Base-by-base conservation (phyloP, 306 rosid species). In the Pyrus bretschneideri region DNA sequence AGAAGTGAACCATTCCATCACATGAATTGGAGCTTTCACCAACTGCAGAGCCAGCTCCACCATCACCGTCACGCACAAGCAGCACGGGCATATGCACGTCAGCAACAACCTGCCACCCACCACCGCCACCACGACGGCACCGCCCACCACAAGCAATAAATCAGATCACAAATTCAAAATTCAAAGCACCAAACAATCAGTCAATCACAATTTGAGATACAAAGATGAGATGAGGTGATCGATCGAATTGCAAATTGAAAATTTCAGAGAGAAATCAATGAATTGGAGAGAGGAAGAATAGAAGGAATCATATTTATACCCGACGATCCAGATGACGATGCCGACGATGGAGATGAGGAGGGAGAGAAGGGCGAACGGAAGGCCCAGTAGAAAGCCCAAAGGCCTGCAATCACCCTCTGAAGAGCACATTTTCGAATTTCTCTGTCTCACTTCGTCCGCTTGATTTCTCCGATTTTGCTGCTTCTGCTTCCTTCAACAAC, bases 371-470 rank as follows among this genome's bases (percentile, higher is more conserved):
- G 98, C 97, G 67, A 93, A 91, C 76, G 98, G 96, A 61, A 93
- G 93, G 77, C 98, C 97, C 75, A 93, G 78, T 9, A 93, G 88
- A 79, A 93, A 93, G 15, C 98, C 98, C 68, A 93, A 74, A 21
- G 98, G 98, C 83, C 97, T 86, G 87, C 98, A 93, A 13, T 93
- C 93, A 29, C 98, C 96, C 8, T 93, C 87, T n/a, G 82, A 76
- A 46, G 80, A 70, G 52, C 97, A 91, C 98, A 91, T 93, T 51
- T 9, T 40, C 11, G 44, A 40, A 2, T 9, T 40, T 40, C 57
- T 81, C 18, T 60, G 18, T 52, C 38, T 10, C 42, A 46, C 14
- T 51, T 44, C 35, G 54, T 52, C 5, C 9, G 12, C 1, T 57
- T 1, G 14, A 13, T 46, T 25, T 31, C 33, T 66, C 61, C 54